Conservation (phyloP, 2,329 filamentous ascomycete species). For the Davidsoniella neocaledoniae region DNA sequence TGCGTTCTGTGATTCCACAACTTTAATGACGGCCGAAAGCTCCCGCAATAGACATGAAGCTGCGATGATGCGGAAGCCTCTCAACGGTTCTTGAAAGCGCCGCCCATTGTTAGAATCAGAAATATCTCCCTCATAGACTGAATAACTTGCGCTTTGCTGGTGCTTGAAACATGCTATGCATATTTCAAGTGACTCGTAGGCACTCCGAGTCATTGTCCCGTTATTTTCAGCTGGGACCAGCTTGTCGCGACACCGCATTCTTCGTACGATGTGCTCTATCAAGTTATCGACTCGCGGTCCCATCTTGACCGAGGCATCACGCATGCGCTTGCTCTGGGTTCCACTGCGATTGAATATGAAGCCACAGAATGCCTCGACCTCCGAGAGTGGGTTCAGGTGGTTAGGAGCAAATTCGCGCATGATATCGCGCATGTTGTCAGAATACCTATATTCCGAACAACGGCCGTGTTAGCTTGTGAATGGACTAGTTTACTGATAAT, state of each 20-base stretch:
- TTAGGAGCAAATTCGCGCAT: constrained; percentile 21
- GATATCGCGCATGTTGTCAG: constrained; percentile 15
- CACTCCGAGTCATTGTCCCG: background rate
- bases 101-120: too few relatives aligned
- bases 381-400: constrained; percentile 26
- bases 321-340: constrained; percentile 31
- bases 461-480: background rate
- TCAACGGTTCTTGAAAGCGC: constrained; percentile 14
- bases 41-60: constrained; percentile 22
- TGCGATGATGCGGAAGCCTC: constrained; percentile 24
- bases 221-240: background rate
- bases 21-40: constrained; percentile 14
- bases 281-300: constrained; percentile 34
- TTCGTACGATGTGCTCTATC: constrained; percentile 23
- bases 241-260: constrained; percentile 18
- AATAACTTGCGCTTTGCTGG: constrained; percentile 11
- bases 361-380: constrained; percentile 39
- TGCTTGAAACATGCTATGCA: constrained; percentile 13
- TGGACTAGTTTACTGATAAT: background rate
- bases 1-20: background rate
- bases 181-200: constrained; percentile 11
- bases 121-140: too few relatives aligned
- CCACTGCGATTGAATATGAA: constrained; percentile 36
- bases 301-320: constrained; percentile 33
- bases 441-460: constrained; percentile 3